A percentile compares a stretch with the other conserved stretches of the same genome.
These are phyloP conservation scores for Colletotrichum camelliae DNA, from an alignment of 2,329 filamentous ascomycete species.

Conservation along the genomic window DNA sequence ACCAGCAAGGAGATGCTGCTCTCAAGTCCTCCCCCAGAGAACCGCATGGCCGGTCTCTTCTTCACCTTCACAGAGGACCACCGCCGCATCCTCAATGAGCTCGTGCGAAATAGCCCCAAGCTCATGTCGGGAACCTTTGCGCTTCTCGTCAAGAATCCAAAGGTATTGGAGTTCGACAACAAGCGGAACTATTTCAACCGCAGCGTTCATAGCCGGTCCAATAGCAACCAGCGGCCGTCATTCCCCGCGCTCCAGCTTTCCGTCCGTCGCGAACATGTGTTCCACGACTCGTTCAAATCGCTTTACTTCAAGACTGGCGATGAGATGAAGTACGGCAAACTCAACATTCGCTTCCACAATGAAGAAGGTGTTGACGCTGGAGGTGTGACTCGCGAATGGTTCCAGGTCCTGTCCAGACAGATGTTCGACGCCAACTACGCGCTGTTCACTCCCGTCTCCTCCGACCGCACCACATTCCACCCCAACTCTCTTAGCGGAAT, in stretches of 20 bases:
- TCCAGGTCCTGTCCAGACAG: constrained; percentile 93
- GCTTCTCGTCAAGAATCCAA: constrained; percentile 95
- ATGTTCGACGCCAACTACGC: constrained; percentile 99
- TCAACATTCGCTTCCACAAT: constrained; percentile 95
- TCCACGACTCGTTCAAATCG: constrained; percentile 98
- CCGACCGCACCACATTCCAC: constrained; percentile 97
- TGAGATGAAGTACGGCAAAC: constrained; percentile 98
- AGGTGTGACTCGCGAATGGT: constrained; percentile 98
- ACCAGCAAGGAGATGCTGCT: constrained; percentile 68
- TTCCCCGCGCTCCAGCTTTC: constrained; percentile 80
- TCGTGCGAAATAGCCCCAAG: constrained; percentile 95
- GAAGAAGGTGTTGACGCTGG: constrained; percentile 98
- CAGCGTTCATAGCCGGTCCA: constrained; percentile 77
- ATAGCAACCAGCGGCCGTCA: constrained; percentile 73
- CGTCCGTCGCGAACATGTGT: constrained; percentile 92
- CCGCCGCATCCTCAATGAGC: constrained; percentile 95
- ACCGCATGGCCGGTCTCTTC: constrained; percentile 87
- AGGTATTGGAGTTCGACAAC: constrained; percentile 98
- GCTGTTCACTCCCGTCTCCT: constrained; percentile 94
- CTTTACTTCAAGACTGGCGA: constrained; percentile 96
- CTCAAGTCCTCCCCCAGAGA: constrained; percentile 77
- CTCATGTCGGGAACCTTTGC: constrained; percentile 99
- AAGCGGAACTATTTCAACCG: constrained; percentile 99
- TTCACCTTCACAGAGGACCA: constrained; percentile 98
- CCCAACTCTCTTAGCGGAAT: constrained; percentile 92